Conservation (phyloP, 164 flowering plant species). For the Pachysandra terminalis region DNA sequence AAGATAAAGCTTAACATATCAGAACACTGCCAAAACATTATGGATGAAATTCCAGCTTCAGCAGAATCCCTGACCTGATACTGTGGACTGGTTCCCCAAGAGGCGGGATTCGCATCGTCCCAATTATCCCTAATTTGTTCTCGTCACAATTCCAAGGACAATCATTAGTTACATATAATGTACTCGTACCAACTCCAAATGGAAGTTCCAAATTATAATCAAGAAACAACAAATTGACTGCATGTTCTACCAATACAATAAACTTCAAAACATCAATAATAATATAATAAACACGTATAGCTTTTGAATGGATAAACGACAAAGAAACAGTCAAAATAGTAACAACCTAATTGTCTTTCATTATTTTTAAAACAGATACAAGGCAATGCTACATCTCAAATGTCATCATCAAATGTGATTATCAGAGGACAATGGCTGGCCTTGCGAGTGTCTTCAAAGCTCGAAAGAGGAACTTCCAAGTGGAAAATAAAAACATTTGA, state of each 20-base stretch:
- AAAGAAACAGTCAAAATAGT: too few relatives aligned
- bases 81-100: constrained; percentile 95
- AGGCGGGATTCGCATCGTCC: constrained; percentile 96
- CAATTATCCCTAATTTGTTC: constrained; percentile 73
- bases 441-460: too few relatives aligned
- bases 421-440: too few relatives aligned
- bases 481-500: neutral
- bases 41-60: neutral
- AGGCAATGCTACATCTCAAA: too few relatives aligned
- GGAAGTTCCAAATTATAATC: neutral
- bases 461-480: neutral
- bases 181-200: neutral
- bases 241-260: neutral
- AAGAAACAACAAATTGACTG: neutral
- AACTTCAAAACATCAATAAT: too few relatives aligned
- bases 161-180: neutral
- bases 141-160: neutral
- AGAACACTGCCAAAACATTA: neutral
- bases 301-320: too few relatives aligned
- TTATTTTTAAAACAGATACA: too few relatives aligned
- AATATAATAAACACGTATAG: too few relatives aligned
- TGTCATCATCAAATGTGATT: too few relatives aligned
- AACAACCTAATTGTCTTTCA: too few relatives aligned
- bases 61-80: constrained; percentile 61
- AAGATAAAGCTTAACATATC: neutral